Evolutionary conservation across 2,329 filamentous ascomycete genomes (phyloP).

Genomic region (Endoconidiophora polonica): DNA sequence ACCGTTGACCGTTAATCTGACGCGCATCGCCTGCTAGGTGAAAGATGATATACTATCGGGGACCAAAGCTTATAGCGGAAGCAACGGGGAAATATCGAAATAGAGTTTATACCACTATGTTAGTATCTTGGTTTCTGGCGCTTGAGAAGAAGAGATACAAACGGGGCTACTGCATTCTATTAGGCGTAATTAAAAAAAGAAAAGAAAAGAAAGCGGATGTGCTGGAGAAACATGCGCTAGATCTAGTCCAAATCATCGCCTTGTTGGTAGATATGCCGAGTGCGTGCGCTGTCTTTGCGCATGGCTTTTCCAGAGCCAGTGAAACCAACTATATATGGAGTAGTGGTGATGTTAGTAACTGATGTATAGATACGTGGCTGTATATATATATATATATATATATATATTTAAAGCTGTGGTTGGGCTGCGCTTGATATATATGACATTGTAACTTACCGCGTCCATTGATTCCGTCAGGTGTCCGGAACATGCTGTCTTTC

Average conservation of each 20-base stretch:
- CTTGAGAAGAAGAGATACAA: too few species aligned
- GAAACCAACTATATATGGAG: slow-evolving; percentile 56
- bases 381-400: neutral
- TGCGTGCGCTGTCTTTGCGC: slow-evolving; percentile 76
- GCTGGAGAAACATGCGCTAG: neutral
- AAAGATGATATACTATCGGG: too few species aligned
- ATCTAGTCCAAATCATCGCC: slow-evolving; percentile 55
- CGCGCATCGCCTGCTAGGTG: too few species aligned
- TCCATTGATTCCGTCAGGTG: slow-evolving; percentile 68
- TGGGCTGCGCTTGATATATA: too few species aligned
- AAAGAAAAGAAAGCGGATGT: neutral
- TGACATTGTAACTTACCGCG: slow-evolving; percentile 44
- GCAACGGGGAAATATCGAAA: too few species aligned
- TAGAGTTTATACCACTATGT: slow-evolving; percentile 4
- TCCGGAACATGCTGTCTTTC: slow-evolving; percentile 96
- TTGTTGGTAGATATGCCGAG: slow-evolving; percentile 69
- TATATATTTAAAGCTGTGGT: neutral
- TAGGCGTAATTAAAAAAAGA: neutral
- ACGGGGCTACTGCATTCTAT: too few species aligned
- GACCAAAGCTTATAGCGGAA: too few species aligned
- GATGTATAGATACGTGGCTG: neutral
- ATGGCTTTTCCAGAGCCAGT: slow-evolving; percentile 89
- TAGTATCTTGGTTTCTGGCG: slow-evolving; percentile 1
- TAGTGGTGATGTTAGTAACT: slow-evolving; percentile 14
- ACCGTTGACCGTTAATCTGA: too few species aligned